Conservation (phyloP, 2,329 filamentous ascomycete genomes). For the Berkeleyomyces basicola region DNA sequence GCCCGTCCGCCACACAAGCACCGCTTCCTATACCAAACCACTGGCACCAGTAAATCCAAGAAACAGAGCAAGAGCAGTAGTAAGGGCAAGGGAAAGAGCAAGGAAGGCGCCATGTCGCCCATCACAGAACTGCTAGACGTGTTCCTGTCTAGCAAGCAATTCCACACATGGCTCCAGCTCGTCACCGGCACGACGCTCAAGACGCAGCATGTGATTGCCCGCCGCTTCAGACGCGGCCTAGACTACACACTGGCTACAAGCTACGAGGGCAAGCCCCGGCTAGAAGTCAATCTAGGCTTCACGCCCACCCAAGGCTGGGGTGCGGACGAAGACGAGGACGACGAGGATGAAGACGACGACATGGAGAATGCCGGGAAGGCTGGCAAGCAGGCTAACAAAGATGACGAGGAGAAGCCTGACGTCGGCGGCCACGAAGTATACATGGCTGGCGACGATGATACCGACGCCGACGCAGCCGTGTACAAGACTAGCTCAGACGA, state of each 20-base stretch:
- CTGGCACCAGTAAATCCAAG: slow-evolving; percentile 22
- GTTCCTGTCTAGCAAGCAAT: slow-evolving; percentile 68
- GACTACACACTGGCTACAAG: slow-evolving; percentile 91
- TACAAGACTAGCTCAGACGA: slow-evolving; percentile 72
- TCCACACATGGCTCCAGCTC: slow-evolving; percentile 76
- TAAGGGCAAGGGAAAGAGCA: slow-evolving; percentile 7
- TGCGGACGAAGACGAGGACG: slow-evolving; percentile 42
- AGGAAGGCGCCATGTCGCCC: slow-evolving; percentile 26
- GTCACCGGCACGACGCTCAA: slow-evolving; percentile 61
- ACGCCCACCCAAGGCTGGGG: slow-evolving; percentile 81
- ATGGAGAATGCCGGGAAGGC: slow-evolving; percentile 25
- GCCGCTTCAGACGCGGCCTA: slow-evolving; percentile 68
- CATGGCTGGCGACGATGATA: slow-evolving; percentile 74
- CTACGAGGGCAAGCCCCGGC: slow-evolving; percentile 57
- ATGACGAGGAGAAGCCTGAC: slow-evolving; percentile 27
- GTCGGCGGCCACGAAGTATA: slow-evolving; percentile 76
- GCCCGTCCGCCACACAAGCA: slow-evolving; percentile 90
- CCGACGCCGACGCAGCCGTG: slow-evolving; percentile 62
- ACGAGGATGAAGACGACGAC: slow-evolving; percentile 30
- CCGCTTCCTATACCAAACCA: slow-evolving; percentile 63
- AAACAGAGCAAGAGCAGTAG: slow-evolving; percentile 18
- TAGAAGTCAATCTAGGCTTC: slow-evolving; percentile 76
- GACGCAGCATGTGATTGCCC: slow-evolving; percentile 61
- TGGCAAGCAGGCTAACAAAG: slow-evolving; percentile 20
- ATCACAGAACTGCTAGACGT: slow-evolving; percentile 66